These are phyloP conservation scores for Glarea lozoyensis DNA, from an alignment of 495 filamentous ascomycete genomes.

Conservation along the genomic window DNA sequence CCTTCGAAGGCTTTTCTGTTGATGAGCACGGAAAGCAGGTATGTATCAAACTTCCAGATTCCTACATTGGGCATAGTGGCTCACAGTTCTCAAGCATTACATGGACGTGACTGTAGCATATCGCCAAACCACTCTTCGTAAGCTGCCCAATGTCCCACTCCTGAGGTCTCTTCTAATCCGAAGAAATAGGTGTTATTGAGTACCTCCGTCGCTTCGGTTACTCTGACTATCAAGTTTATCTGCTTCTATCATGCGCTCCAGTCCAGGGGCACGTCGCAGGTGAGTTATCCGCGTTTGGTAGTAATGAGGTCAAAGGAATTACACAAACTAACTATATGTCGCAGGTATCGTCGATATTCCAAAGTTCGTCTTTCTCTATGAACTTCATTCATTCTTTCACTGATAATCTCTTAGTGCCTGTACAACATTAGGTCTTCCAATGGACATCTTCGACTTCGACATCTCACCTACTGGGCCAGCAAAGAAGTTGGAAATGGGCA, in stretches of 20 bases:
- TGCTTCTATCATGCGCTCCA: conserved; percentile 81
- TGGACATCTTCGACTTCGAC: conserved; percentile 96
- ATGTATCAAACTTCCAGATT: background rate
- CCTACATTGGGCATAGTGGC: background rate
- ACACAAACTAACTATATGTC: no score
- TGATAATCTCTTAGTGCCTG: conserved; percentile 47
- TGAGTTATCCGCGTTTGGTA: no score
- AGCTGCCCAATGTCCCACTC: conserved; percentile 11
- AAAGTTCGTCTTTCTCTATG: conserved; percentile 21
- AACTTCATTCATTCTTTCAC: background rate
- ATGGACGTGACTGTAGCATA: conserved; percentile 91
- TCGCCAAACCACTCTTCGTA: conserved; percentile 69
- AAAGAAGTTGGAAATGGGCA: conserved; percentile 63
- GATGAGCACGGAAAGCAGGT: conserved; percentile 75
- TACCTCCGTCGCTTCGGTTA: conserved; percentile 78
- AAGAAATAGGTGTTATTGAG: conserved; percentile 48
- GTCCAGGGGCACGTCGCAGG: conserved; percentile 90
- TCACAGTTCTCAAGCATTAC: conserved; percentile 51
- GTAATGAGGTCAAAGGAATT: no score
- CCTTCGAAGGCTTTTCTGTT: conserved; percentile 92
- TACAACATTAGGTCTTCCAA: conserved; percentile 80
- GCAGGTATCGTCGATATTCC: conserved; percentile 86
- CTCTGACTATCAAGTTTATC: conserved; percentile 74
- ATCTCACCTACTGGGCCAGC: conserved; percentile 58
- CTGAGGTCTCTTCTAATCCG: background rate